Evolutionary conservation across 192 early-diverging fungal genomes (phyloP), one percentile per base, ranked within the genome.

Genomic region (Thamnidium elegans): DNA sequence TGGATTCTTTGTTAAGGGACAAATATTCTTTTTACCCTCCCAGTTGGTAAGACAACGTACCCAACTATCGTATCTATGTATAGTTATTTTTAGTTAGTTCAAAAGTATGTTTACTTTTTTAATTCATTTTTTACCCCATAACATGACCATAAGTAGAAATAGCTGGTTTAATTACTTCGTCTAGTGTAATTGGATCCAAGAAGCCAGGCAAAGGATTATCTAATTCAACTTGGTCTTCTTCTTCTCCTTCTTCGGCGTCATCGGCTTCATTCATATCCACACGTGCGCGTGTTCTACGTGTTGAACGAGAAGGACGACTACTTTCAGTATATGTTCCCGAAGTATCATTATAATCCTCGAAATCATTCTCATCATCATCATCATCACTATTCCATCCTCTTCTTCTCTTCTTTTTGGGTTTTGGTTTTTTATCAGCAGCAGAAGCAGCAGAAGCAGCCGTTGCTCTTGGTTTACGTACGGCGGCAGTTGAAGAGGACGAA

Each of bases 61-160:
- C 91, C 91, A 93, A 70, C 83, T 91, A 60, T 93, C 89, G 43
- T 79, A 79, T 36, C 76, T 78, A n/a, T n/a, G 17, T 47, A 17
- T 17, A 0, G 1, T 39, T 39, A 9, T 39, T 39, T 39, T 39
- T 39, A 9, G 5, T 39, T 39, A 9, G 5, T 39, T 10, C 5
- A 39, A 3, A 26, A 68, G 56, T 36, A 7, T 53, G 7, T 53
- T 26, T 26, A n/a, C n/a, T n/a, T n/a, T n/a, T n/a, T n/a, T n/a
- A n/a, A n/a, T n/a, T n/a, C n/a, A n/a, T n/a, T n/a, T n/a, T n/a
- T 58, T 89, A 92, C 55, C 90, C 87, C 90, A 93, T 92, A 42
- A 92, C 90, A 72, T 92, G 90, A 15, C 95, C 95, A 65, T 92
- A 96, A 50, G 92, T 94, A 44, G 93, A 95, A 48, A 98, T 96